phyloP scores from a whole-genome alignment of 2,329 filamentous ascomycete species.

The Hypoxylon sp. region DNA sequence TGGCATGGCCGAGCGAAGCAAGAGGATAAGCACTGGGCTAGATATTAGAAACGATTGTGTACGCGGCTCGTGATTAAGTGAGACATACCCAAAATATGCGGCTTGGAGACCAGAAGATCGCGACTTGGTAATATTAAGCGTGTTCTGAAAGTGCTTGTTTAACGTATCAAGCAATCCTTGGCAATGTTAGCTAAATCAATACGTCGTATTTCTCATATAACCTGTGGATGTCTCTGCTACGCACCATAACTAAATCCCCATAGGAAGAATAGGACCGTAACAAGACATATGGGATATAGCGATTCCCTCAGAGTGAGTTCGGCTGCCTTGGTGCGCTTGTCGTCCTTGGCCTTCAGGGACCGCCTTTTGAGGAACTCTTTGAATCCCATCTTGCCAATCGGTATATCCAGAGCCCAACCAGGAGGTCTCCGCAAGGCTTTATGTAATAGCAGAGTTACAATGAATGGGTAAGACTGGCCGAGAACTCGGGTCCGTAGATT shows the following conservation, averaged over 20 bases:
- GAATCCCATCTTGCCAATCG: constrained; percentile 58
- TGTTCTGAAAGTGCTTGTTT: constrained; percentile 69
- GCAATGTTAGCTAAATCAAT: constrained; percentile 18
- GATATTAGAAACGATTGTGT: constrained; percentile 21
- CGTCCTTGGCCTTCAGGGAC: constrained; percentile 58
- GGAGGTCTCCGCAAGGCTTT: neutral
- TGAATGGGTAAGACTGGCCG: constrained; percentile 23
- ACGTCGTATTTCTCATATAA: constrained; percentile 6
- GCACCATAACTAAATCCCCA: constrained; percentile 67
- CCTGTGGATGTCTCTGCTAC: constrained; percentile 6
- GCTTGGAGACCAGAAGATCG: constrained; percentile 75
- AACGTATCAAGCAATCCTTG: constrained; percentile 67
- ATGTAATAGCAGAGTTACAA: constrained; percentile 20
- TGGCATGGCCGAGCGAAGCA: constrained; percentile 73
- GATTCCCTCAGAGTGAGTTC: constrained; percentile 77
- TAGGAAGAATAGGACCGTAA: constrained; percentile 76
- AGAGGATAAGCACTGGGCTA: constrained; percentile 73
- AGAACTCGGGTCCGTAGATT: constrained; percentile 19
- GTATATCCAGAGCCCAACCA: constrained; percentile 2
- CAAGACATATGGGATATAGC: constrained; percentile 75
- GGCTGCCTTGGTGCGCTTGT: constrained; percentile 67
- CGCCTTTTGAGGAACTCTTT: constrained; percentile 63
- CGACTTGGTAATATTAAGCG: constrained; percentile 67
- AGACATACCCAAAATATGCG: constrained; percentile 72
- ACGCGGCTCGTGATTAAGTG: constrained; percentile 7